A percentile compares a stretch with the other conserved stretches of the same genome.
Evolutionary conservation across 2,329 filamentous ascomycete species (phyloP).

Genomic region (Talaromyces sp.): DNA sequence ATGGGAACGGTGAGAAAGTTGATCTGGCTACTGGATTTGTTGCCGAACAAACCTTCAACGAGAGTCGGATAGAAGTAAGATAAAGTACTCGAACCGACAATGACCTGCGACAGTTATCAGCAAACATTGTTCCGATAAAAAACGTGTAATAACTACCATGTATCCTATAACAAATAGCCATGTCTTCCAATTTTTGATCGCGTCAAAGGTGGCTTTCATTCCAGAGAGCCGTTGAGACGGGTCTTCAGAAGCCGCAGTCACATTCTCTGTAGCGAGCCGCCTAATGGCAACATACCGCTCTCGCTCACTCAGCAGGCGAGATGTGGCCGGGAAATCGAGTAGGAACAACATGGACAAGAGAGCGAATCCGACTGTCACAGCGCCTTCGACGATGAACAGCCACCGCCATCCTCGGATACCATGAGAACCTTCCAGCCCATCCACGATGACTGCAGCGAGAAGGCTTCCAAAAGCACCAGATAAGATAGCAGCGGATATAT

Average conservation of each 20-base stretch:
- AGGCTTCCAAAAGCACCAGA: conserved; percentile 21
- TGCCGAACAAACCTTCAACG: conserved; percentile 18
- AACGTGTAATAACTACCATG: background rate
- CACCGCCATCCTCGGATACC: conserved; percentile 22
- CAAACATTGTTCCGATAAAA: no score
- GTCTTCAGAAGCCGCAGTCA: background rate
- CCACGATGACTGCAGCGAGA: conserved; percentile 19
- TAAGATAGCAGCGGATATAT: conserved; percentile 14
- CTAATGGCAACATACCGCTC: background rate
- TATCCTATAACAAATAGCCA: conserved; percentile 1
- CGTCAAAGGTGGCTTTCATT: background rate
- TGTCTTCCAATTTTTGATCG: background rate
- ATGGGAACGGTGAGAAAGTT: conserved; percentile 1
- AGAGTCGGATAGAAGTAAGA: conserved; percentile 29
- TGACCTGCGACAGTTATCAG: conserved; percentile 14
- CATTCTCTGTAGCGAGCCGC: background rate
- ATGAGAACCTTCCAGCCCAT: conserved; percentile 18
- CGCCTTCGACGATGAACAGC: conserved; percentile 25
- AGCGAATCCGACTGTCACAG: conserved; percentile 37
- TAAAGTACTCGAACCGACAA: conserved; percentile 32
- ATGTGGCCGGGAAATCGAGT: background rate
- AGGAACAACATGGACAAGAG: conserved; percentile 42
- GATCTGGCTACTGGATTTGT: conserved; percentile 21
- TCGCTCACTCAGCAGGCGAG: background rate
- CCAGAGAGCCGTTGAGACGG: background rate